These are phyloP conservation scores for Diutina siamensis DNA, from an alignment of 1,139 yeast genomes.

Conservation along the genomic window DNA sequence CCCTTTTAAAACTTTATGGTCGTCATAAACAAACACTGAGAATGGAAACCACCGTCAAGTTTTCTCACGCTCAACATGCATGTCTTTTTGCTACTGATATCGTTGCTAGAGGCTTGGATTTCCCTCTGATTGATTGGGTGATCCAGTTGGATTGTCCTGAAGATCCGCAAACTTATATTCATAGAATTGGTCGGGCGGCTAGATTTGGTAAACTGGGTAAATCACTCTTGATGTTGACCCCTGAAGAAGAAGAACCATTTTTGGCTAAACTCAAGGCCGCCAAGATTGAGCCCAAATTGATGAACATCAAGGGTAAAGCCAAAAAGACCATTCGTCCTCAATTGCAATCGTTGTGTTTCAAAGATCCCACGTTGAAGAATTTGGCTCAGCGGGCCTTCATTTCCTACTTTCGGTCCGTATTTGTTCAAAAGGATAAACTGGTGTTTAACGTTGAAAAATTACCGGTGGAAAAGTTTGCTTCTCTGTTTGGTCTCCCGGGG, in stretches of 20 bases:
- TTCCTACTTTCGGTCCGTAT: conserved; percentile 76
- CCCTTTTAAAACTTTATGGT: conserved; percentile 85
- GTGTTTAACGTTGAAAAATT: conserved; percentile 67
- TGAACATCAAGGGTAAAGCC: conserved; percentile 67
- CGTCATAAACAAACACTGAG: conserved; percentile 92
- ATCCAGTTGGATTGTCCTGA: conserved; percentile 95
- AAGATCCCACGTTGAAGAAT: conserved; percentile 84
- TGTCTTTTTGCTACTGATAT: conserved; percentile 94
- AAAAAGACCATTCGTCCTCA: conserved; percentile 75
- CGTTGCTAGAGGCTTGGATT: conserved; percentile 94
- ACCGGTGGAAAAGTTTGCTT: conserved; percentile 77
- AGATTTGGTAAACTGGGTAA: conserved; percentile 86
- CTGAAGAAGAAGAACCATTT: conserved; percentile 75
- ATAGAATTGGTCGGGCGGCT: conserved; percentile 94
- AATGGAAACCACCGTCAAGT: conserved; percentile 78
- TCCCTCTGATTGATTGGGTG: conserved; percentile 97
- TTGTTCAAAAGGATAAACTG: conserved; percentile 78
- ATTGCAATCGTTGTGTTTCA: conserved; percentile 81
- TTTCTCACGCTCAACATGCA: conserved; percentile 75
- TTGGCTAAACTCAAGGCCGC: conserved; percentile 48
- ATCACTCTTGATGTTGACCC: conserved; percentile 71
- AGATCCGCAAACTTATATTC: conserved; percentile 89
- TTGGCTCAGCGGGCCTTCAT: conserved; percentile 93
- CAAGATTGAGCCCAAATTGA: conserved; percentile 58
- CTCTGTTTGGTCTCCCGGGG: conserved; percentile 86